phyloP scores from a whole-genome alignment of 1,284 basidiomycete genomes.

The Fomes fomentarius region DNA sequence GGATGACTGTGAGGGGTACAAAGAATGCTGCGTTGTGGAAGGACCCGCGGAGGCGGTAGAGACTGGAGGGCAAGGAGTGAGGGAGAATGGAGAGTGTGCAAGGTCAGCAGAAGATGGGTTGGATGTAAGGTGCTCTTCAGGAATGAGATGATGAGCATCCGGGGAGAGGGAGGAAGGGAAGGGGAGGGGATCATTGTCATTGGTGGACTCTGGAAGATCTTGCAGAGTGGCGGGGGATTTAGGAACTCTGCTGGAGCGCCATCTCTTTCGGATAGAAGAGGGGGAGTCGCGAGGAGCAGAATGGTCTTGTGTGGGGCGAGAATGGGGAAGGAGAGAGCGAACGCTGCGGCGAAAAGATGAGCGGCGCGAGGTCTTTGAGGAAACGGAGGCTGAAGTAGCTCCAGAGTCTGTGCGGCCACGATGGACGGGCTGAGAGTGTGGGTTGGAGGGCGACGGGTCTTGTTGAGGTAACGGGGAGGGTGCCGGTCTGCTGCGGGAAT shows the following conservation, averaged over 20 bases:
- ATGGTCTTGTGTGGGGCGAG: slow-evolving; percentile 20
- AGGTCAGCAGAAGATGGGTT: slow-evolving; percentile 12
- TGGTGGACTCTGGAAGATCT: slow-evolving; percentile 12
- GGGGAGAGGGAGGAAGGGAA: slow-evolving; percentile 1
- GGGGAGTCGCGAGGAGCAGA: slow-evolving; percentile 13
- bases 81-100: not conserved
- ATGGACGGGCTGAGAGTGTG: not conserved
- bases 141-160: slow-evolving; percentile 11
- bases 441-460: not conserved
- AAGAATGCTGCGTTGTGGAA: too few relatives aligned
- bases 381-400: slow-evolving; percentile 1
- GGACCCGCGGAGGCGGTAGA: too few relatives aligned
- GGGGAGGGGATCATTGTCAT: slow-evolving; percentile 2
- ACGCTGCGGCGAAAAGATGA: slow-evolving; percentile 28
- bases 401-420: not conserved
- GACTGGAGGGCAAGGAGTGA: not conserved
- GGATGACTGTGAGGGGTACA: not conserved
- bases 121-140: slow-evolving; percentile 7
- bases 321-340: slow-evolving; percentile 22
- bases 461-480: not conserved
- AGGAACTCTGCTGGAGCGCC: slow-evolving; percentile 41
- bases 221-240: slow-evolving; percentile 25
- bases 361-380: slow-evolving; percentile 19
- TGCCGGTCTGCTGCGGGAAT: slow-evolving; percentile 10
- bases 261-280: slow-evolving; percentile 38